Evolutionary conservation across 2,329 filamentous ascomycete species (phyloP).

Genomic region (Elsinoe fawcettii): DNA sequence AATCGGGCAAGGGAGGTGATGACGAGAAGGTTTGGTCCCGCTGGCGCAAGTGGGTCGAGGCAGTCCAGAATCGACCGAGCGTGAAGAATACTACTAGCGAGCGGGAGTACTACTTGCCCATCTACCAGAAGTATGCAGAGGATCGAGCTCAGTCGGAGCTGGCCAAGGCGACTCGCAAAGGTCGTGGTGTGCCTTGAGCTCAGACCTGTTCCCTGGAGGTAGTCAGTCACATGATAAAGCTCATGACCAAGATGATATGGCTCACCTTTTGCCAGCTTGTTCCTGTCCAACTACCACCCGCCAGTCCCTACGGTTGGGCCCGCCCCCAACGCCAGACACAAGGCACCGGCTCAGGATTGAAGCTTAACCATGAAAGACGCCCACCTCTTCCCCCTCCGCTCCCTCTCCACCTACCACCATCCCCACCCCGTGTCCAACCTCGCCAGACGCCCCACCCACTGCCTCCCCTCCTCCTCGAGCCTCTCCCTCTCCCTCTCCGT

Average conservation of each 20-base stretch:
- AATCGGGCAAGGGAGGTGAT: conserved; percentile 39
- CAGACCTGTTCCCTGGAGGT: not conserved
- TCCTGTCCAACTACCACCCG: not conserved
- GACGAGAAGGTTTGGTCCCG: conserved; percentile 55
- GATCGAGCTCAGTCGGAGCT: conserved; percentile 41
- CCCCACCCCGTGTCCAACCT: not conserved
- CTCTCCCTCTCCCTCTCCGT: not conserved
- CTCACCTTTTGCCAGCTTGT: not conserved
- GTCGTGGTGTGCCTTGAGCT: conserved; percentile 52
- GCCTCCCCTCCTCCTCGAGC: not conserved
- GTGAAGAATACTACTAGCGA: conserved; percentile 62
- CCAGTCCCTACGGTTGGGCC: conserved; percentile 2
- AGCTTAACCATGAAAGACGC: not conserved
- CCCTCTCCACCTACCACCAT: not conserved
- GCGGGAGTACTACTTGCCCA: conserved; percentile 56
- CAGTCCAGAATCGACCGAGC: conserved; percentile 52
- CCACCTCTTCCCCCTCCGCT: not conserved
- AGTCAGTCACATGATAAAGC: not conserved
- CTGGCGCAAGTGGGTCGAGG: conserved; percentile 58
- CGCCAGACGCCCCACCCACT: not conserved
- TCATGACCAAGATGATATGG: not conserved
- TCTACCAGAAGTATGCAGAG: conserved; percentile 50
- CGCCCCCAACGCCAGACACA: conserved; percentile 1
- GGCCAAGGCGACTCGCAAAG: conserved; percentile 47
- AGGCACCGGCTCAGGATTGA: not conserved